These are phyloP conservation scores for Staphylotrichum longicolle DNA, from an alignment of 495 filamentous ascomycete species.

Conservation along the genomic window DNA sequence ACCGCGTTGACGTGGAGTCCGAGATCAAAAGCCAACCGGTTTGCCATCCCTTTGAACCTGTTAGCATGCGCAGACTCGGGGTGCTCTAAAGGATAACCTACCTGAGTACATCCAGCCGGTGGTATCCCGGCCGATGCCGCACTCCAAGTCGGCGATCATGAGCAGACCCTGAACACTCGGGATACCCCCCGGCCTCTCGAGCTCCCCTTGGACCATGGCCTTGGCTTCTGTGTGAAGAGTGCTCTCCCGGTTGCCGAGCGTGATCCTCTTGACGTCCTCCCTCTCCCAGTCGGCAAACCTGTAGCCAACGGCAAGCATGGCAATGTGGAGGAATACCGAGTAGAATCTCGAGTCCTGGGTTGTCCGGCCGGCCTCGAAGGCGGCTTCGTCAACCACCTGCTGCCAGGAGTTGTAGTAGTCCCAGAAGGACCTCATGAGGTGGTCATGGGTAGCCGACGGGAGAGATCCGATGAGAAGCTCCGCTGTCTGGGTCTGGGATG, in stretches of 20 bases:
- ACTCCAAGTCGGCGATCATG: slow-evolving; percentile 53
- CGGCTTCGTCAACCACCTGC: slow-evolving; percentile 47
- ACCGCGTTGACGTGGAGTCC: slow-evolving; percentile 48
- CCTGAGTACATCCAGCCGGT: slow-evolving; percentile 54
- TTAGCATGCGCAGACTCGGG: slow-evolving; percentile 6
- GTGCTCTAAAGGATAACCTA: slow-evolving; percentile 17
- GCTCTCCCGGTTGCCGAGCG: slow-evolving; percentile 48
- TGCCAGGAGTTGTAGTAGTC: slow-evolving; percentile 47
- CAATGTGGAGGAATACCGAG: slow-evolving; percentile 51
- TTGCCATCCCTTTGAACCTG: slow-evolving; percentile 38
- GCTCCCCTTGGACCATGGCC: slow-evolving; percentile 50
- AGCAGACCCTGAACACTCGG: slow-evolving; percentile 52
- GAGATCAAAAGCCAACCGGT: slow-evolving; percentile 50
- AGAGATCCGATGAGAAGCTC: slow-evolving; percentile 47
- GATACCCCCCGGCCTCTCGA: slow-evolving; percentile 50
- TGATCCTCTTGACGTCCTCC: slow-evolving; percentile 48
- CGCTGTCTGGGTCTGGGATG: slow-evolving; percentile 43
- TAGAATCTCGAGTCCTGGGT: slow-evolving; percentile 46
- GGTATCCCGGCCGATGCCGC: slow-evolving; percentile 50
- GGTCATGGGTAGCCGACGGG: slow-evolving; percentile 45
- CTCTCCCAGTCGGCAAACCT: slow-evolving; percentile 47
- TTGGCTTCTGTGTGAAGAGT: slow-evolving; percentile 54
- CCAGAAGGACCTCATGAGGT: slow-evolving; percentile 54
- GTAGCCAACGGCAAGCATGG: slow-evolving; percentile 52
- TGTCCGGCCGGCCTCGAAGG: slow-evolving; percentile 51